These are phyloP conservation scores for Lentinula boryana DNA, from an alignment of 768 basidiomycete species.

Conservation along the genomic window DNA sequence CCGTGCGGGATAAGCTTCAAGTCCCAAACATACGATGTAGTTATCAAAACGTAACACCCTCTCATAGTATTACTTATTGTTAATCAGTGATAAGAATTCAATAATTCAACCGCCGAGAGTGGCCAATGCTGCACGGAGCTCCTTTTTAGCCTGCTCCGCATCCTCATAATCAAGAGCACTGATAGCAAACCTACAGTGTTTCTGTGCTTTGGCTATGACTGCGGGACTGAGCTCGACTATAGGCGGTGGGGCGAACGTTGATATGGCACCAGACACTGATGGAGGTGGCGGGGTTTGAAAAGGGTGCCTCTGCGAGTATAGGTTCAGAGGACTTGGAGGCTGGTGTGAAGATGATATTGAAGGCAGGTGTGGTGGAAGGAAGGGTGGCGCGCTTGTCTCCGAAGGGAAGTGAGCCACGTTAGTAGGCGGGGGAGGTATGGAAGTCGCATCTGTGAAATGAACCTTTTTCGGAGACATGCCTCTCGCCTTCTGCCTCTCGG, in stretches of 20 bases:
- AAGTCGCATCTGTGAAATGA: slow-evolving; percentile 5
- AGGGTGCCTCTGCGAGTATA: slow-evolving; percentile 20
- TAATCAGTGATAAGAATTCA: too few relatives aligned
- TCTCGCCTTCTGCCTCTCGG: slow-evolving; percentile 11
- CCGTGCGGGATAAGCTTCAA: too few relatives aligned
- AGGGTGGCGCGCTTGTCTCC: slow-evolving; percentile 3
- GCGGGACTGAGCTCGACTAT: slow-evolving; percentile 53
- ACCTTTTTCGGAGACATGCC: slow-evolving; percentile 6
- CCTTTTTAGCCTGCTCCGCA: slow-evolving; percentile 75
- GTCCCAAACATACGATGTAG: too few relatives aligned
- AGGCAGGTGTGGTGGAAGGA: slow-evolving; percentile 2
- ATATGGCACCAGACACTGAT: not conserved
- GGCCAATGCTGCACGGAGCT: slow-evolving; percentile 71
- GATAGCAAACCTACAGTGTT: slow-evolving; percentile 89
- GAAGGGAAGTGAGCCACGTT: slow-evolving; percentile 7
- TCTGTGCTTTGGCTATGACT: slow-evolving; percentile 74
- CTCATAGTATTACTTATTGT: too few relatives aligned
- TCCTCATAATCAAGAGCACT: slow-evolving; percentile 97
- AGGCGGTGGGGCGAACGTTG: slow-evolving; percentile 15
- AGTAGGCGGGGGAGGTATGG: not conserved
- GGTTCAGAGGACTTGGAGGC: not conserved
- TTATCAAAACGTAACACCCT: too few relatives aligned
- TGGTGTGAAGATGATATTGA: not conserved
- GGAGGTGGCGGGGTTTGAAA: slow-evolving; percentile 17
- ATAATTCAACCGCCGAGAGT: slow-evolving; percentile 46